Conservation (phyloP, 257 asterid genomes). For the Lycium barbarum region DNA sequence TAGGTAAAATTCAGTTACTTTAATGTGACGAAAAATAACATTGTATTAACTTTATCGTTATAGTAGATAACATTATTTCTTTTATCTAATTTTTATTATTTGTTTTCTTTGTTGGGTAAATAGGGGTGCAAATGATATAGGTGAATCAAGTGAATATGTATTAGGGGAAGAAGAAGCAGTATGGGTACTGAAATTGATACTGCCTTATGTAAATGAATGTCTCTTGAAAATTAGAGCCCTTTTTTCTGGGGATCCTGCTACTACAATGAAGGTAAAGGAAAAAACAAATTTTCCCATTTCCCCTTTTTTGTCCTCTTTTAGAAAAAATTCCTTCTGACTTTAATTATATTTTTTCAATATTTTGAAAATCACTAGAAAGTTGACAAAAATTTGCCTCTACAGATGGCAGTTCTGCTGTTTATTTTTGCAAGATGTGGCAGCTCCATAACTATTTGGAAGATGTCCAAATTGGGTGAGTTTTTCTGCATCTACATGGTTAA, state of each 20-base stretch:
- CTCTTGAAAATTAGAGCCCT: conserved; percentile 78
- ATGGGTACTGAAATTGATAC: conserved; percentile 62
- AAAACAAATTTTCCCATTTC: neutral
- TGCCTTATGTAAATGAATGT: conserved; percentile 81
- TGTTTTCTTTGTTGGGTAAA: neutral
- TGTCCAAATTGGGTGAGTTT: conserved; percentile 78
- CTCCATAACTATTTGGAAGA: conserved; percentile 85
- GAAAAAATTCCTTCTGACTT: neutral
- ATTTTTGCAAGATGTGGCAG: conserved; percentile 90
- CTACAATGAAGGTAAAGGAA: conserved; percentile 82
- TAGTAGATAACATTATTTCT: neutral
- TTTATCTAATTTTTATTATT: neutral
- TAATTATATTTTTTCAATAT: neutral
- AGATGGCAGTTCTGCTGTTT: conserved; percentile 87
- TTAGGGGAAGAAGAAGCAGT: conserved; percentile 88
- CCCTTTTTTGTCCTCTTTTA: neutral
- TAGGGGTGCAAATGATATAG: conserved; percentile 53
- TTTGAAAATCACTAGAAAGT: neutral
- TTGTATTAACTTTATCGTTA: neutral
- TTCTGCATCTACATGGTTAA: neutral
- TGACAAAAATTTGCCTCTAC: conserved; percentile 34
- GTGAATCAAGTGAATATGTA: conserved; percentile 51
- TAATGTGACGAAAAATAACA: no score
- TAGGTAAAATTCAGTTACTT: no score
- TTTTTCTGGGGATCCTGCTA: conserved; percentile 95